These are phyloP conservation scores for Cyclocybe aegerita DNA, from an alignment of 768 basidiomycete species.

Conservation along the genomic window DNA sequence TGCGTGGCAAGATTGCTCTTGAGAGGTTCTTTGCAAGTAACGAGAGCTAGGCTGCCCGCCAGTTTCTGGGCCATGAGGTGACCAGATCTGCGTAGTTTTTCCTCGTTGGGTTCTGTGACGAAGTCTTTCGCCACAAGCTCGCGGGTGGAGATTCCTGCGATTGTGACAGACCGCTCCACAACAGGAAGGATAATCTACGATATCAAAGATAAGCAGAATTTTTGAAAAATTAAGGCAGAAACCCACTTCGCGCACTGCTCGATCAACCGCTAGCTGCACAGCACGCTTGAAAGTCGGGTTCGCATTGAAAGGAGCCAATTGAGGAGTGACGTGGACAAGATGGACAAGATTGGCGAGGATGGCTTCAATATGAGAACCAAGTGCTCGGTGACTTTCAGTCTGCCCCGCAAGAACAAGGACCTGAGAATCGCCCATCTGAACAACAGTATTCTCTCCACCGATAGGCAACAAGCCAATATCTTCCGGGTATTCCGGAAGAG, in stretches of 20 bases:
- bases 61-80: slow-evolving; percentile 97
- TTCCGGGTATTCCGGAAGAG: slow-evolving; percentile 74
- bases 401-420: slow-evolving; percentile 61
- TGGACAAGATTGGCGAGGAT: slow-evolving; percentile 71
- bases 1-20: slow-evolving; percentile 90
- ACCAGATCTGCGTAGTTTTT: slow-evolving; percentile 86
- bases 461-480: slow-evolving; percentile 83
- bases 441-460: slow-evolving; percentile 59
- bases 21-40: slow-evolving; percentile 97
- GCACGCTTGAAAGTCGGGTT: slow-evolving; percentile 90
- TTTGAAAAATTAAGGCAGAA: slow-evolving; percentile 1
- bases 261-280: slow-evolving; percentile 87
- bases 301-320: slow-evolving; percentile 68
- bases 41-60: slow-evolving; percentile 92
- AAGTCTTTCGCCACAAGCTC: slow-evolving; percentile 97
- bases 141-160: slow-evolving; percentile 95
- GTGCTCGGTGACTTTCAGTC: slow-evolving; percentile 63
- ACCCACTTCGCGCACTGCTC: slow-evolving; percentile 88
- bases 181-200: slow-evolving; percentile 93
- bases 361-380: slow-evolving; percentile 78
- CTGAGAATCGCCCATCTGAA: slow-evolving; percentile 56
- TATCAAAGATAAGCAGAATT: slow-evolving; percentile 4
- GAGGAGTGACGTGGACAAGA: slow-evolving; percentile 75
- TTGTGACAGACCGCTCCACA: slow-evolving; percentile 96
- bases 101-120: slow-evolving; percentile 87